These are phyloP conservation scores for Ophiostoma angusticollis DNA, from an alignment of 2,329 filamentous ascomycete genomes.

Conservation along the genomic window DNA sequence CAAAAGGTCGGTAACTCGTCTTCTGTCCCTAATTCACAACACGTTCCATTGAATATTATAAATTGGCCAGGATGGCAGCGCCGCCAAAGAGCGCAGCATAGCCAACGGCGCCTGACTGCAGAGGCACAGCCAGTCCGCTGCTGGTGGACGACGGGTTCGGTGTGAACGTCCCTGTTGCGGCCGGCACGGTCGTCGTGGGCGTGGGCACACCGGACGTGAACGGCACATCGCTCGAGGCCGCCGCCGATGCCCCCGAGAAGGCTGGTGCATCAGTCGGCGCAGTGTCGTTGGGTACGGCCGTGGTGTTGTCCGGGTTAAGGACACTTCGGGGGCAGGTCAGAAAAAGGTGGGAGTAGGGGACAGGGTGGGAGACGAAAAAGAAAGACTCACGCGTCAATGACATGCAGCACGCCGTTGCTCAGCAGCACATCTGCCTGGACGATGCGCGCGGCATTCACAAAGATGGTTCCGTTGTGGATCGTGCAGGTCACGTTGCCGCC, in stretches of 20 bases:
- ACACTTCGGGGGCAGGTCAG: not conserved
- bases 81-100: not conserved
- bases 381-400: slow-evolving; percentile 1
- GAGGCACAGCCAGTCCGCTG: not conserved
- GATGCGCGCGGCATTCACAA: slow-evolving; percentile 1
- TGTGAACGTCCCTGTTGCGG: not conserved
- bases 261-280: not conserved
- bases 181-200: not conserved
- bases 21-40: not conserved
- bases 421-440: not conserved
- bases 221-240: not conserved
- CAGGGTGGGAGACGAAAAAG: too few relatives aligned
- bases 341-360: too few relatives aligned
- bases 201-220: slow-evolving; percentile 1
- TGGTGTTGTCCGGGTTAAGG: slow-evolving; percentile 2
- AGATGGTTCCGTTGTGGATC: not conserved
- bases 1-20: not conserved
- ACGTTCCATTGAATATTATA: too few relatives aligned
- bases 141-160: slow-evolving; percentile 1
- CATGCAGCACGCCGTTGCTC: slow-evolving; percentile 2
- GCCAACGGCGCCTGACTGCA: not conserved
- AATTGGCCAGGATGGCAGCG: not conserved
- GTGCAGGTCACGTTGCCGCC: slow-evolving; percentile 1
- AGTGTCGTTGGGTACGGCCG: not conserved
- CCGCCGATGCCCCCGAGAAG: slow-evolving; percentile 1